Evolutionary conservation across 1,284 basidiomycete genomes (phyloP).

Genomic region (Earliella scabrosa): DNA sequence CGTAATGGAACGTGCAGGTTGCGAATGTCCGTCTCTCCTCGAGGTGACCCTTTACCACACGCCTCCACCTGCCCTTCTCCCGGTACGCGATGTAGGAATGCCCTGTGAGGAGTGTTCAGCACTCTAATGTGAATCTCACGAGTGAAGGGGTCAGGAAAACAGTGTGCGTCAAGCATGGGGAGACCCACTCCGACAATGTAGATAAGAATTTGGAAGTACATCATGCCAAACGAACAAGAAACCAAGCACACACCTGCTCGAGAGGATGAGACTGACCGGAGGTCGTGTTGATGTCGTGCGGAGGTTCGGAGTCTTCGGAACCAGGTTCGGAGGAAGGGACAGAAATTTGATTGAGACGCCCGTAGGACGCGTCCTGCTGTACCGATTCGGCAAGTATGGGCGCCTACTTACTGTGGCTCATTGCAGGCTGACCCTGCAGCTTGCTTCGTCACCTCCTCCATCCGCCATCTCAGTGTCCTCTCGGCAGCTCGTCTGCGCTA

Average conservation of each 20-base stretch:
- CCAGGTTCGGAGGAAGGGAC: background rate
- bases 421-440: background rate
- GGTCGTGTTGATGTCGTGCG: no score
- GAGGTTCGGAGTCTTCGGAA: no score
- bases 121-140: no score
- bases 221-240: conserved; percentile 44
- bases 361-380: background rate
- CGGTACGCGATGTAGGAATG: background rate
- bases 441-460: conserved; percentile 1
- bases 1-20: conserved; percentile 17
- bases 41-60: no score
- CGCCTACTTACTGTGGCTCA: background rate
- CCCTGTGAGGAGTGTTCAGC: background rate
- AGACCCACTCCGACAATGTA: conserved; percentile 79
- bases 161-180: conserved; percentile 34
- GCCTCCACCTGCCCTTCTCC: no score
- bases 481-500: background rate
- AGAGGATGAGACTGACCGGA: background rate
- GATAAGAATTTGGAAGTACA: conserved; percentile 65
- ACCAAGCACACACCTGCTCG: conserved; percentile 9
- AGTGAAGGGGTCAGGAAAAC: conserved; percentile 22
- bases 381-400: background rate
- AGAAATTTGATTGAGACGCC: background rate
- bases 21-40: no score
- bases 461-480: background rate